Base-by-base conservation (phyloP, 2,329 filamentous ascomycete species). In the Sordariomycetes sp. region DNA sequence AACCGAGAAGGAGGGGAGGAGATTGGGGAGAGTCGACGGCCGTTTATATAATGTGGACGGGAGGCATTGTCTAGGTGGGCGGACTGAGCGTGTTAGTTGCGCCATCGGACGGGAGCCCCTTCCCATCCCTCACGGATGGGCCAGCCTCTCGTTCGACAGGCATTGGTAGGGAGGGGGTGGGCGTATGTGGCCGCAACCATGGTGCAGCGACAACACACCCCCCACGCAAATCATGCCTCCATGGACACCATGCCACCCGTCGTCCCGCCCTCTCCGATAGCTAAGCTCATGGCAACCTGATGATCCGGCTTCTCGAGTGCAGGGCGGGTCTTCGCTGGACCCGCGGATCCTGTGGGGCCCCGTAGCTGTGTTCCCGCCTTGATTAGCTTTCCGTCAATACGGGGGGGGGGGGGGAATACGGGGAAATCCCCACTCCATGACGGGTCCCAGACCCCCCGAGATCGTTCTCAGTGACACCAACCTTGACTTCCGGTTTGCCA, bases 1-100 rank as follows among this genome's bases (percentile, higher is more conserved):
- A n/a, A 46, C 16, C 6, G 16, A 46, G n/a, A 43, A 40, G 28
- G 20, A 55, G 20, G 20, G 32, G 53, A 22, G 35, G 25, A 43
- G 20, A 14, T 53, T 40, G 35, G 20, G 12, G 53, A 18, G 53
- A 37, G 22, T 55, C 34, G 11, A 55, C 14, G 20, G 24, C 32
- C 18, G 20, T 55, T 46, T 55, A 55, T 55, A 55, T 55, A 55
- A 55, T 43, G 52, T 40, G 24, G 52, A 20, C 12, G 52, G 52
- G 7, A 20, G n/a, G 37, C n/a, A 18, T 18, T 2, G 16, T 46
- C 16, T n/a, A 7, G 40, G 14, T 46, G 18, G 16, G 40, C 18
- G 40, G 8, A 32, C 4, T 46, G 5, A 46, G 40, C n/a, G 40
- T 16, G 16, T 46, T 16, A n/a, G 40, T n/a, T 46, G 40, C 5